Percentiles rank a stretch among this genome's conserved stretches.
These are phyloP conservation scores for Neofusicoccum umdonicola DNA, from an alignment of 2,329 filamentous ascomycete genomes.

Conservation along the genomic window DNA sequence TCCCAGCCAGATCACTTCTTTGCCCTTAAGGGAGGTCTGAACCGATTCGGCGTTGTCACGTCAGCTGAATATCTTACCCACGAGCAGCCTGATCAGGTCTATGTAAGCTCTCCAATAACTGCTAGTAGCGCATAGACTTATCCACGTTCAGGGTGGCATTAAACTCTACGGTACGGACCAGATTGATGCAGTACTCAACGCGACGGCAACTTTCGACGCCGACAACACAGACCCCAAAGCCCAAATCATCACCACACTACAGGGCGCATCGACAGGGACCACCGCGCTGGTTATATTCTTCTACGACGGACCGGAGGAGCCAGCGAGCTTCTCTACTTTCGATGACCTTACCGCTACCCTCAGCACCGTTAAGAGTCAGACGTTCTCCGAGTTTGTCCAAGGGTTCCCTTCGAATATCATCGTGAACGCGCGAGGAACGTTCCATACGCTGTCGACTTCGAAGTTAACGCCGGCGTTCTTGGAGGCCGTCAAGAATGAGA, in stretches of 20 bases:
- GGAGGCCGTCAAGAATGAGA: background rate
- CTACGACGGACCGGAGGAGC: background rate
- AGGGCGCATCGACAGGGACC: background rate
- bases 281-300: background rate
- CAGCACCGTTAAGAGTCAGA: background rate
- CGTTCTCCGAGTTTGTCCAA: background rate
- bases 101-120: background rate
- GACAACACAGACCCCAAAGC: background rate
- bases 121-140: background rate
- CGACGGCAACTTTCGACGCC: background rate
- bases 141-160: background rate
- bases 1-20: slow-evolving; percentile 30
- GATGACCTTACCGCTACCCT: background rate
- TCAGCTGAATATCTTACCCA: background rate
- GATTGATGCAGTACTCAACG: background rate
- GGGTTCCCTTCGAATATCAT: background rate
- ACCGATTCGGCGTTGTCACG: slow-evolving; percentile 40
- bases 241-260: background rate
- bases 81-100: background rate
- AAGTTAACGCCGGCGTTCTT: background rate
- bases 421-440: background rate
- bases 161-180: background rate
- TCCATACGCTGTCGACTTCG: background rate
- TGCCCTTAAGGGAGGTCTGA: slow-evolving; percentile 36
- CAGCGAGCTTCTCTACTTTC: background rate